Percentiles rank a stretch among this genome's conserved stretches.
Evolutionary conservation across 495 filamentous ascomycete genomes (phyloP).

Genomic region (Hyaloscypha hepaticicola): DNA sequence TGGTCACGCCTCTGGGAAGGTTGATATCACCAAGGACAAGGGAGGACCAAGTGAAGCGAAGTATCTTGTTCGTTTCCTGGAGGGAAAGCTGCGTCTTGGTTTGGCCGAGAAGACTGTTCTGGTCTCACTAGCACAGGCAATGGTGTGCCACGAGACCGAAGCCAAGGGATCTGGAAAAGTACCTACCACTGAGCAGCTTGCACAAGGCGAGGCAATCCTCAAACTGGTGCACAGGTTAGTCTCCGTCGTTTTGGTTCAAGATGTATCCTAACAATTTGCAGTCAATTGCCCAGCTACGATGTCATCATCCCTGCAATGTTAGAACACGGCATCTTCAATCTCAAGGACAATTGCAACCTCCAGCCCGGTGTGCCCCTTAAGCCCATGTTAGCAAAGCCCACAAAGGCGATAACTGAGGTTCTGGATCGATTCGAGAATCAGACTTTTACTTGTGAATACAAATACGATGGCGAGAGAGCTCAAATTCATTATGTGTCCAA

Average conservation of each 20-base stretch:
- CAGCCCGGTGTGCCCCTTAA: conserved; percentile 93
- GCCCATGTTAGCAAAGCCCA: conserved; percentile 98
- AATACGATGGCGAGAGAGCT: conserved; percentile 95
- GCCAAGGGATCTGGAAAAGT: conserved; percentile 60
- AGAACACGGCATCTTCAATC: conserved; percentile 76
- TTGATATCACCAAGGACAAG: conserved; percentile 90
- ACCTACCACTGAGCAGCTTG: conserved; percentile 70
- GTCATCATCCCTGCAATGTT: conserved; percentile 89
- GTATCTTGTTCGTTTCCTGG: conserved; percentile 85
- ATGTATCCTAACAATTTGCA: conserved; percentile 36
- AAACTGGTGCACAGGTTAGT: conserved; percentile 86
- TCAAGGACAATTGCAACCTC: conserved; percentile 85
- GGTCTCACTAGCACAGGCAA: conserved; percentile 82
- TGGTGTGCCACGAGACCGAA: conserved; percentile 76
- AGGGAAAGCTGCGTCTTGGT: conserved; percentile 89
- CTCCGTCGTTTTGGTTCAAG: neutral
- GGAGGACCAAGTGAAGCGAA: conserved; percentile 95
- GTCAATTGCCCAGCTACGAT: conserved; percentile 92
- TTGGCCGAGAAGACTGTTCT: conserved; percentile 91
- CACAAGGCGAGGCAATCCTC: conserved; percentile 77
- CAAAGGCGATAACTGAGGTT: conserved; percentile 98
- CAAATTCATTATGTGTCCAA: conserved; percentile 97
- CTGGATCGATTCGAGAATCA: conserved; percentile 95
- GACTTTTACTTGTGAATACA: conserved; percentile 97
- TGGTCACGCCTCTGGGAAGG: conserved; percentile 63